phyloP scores from a whole-genome alignment of 2,329 filamentous ascomycete genomes.

The Ophiostoma ips region DNA sequence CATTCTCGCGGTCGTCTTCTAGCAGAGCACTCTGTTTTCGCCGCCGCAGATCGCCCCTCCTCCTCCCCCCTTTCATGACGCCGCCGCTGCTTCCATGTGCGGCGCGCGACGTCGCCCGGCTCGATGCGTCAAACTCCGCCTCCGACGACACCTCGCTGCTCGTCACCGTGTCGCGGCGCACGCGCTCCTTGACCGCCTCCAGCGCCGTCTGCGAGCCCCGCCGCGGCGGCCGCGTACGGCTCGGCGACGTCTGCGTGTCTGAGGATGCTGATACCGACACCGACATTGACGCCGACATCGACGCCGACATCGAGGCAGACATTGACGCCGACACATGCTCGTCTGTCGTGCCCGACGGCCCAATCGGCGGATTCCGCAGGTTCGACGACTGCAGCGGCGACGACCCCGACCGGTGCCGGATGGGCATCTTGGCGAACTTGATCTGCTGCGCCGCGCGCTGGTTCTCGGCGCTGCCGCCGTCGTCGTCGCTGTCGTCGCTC shows the following conservation, averaged over 20 bases:
- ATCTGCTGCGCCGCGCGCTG: constrained; percentile 71
- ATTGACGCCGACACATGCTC: constrained; percentile 19
- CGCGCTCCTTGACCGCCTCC: constrained; percentile 54
- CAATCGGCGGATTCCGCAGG: constrained; percentile 37
- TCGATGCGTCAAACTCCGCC: constrained; percentile 57
- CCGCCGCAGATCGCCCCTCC: constrained; percentile 16
- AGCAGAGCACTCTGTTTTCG: constrained; percentile 36
- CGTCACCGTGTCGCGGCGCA: constrained; percentile 61
- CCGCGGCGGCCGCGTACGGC: constrained; percentile 24
- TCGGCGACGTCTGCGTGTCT: constrained; percentile 25
- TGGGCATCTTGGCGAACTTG: constrained; percentile 91
- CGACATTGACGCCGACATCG: constrained; percentile 11
- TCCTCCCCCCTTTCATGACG: not conserved
- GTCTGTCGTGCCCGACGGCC: constrained; percentile 17
- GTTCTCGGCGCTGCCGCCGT: constrained; percentile 2
- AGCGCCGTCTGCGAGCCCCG: constrained; percentile 59
- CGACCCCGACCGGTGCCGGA: constrained; percentile 72
- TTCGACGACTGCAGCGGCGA: constrained; percentile 65
- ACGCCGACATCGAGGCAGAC: too few relatives aligned
- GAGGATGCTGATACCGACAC: not conserved
- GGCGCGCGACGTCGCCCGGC: constrained; percentile 1
- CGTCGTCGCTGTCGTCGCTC: constrained; percentile 61
- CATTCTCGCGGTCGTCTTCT: constrained; percentile 26
- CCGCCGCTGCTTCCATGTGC: too few relatives aligned
- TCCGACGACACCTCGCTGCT: constrained; percentile 76